Evolutionary conservation across 2,329 filamentous ascomycete species (phyloP), one percentile per base, ranked within the genome.

Genomic region (Ophiostoma piceae): DNA sequence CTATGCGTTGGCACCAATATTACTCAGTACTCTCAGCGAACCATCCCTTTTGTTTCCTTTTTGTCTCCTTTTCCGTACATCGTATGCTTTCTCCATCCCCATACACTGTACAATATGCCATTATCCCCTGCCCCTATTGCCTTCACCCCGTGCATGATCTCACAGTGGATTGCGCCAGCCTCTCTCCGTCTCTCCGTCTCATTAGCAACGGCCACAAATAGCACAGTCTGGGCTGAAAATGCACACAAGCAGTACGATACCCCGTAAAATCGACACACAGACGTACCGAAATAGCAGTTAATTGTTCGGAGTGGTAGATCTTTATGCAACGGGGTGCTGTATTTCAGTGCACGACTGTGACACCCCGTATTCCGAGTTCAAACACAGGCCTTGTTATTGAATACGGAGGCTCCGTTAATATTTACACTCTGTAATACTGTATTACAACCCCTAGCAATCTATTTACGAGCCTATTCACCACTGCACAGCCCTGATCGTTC

Each of bases 141-240:
- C 19, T 19, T 16, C n/a, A 26, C 8, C 64, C 64, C 9, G 37
- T 66, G 64, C 64, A 41, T 57, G 51, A 57, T 57, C 22, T 57
- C 22, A 26, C 51, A 57, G n/a, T 57, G 51, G 51, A 29, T 62
- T 62, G 54, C 16, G 54, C 22, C 54, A 60, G 22, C 16, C 19
- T 54, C 19, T 22, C 39, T 19, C 65, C 65, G 35, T 66, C 22
- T 11, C 22, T 19, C 65, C 65, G 35, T 66, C 22, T 66, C 65
- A 65, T 65, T 65, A 37, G 62, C 62, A 65, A 65, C 62, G 62
- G 62, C 35, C 19, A 65, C 62, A 65, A 65, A 65, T 65, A 65
- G 62, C 16, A 65, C 12, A 47, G 1, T 7, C 19, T 47, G 43
- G 19, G 43, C 43, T 47, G 43, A 4, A 29, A 57, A 57, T 14